These are phyloP conservation scores for Daedalea quercina DNA, from an alignment of 768 basidiomycete genomes.

Conservation along the genomic window DNA sequence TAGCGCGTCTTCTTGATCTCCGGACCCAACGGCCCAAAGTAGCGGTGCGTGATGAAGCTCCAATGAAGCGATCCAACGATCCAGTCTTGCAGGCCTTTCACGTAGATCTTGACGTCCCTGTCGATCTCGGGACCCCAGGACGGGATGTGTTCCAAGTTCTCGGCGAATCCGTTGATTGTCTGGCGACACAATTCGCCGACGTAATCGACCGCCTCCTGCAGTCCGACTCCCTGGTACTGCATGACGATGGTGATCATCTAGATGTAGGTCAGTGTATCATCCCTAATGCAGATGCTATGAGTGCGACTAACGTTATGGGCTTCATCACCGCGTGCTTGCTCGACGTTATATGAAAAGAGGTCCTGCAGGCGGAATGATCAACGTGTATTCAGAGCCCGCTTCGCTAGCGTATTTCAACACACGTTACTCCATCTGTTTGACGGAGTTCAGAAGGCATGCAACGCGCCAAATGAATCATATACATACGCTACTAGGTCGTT, in stretches of 20 bases:
- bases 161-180: conserved; percentile 46
- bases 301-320: not conserved
- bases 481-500: conserved; percentile 62
- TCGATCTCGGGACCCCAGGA: conserved; percentile 59
- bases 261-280: not conserved
- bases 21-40: conserved; percentile 56
- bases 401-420: not conserved
- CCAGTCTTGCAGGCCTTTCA: conserved; percentile 61
- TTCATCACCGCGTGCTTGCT: conserved; percentile 56
- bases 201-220: conserved; percentile 61
- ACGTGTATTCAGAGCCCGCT: not conserved
- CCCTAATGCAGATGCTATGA: not conserved
- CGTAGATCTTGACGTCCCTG: conserved; percentile 47
- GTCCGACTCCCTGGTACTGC: conserved; percentile 46
- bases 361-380: conserved; percentile 37
- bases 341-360: conserved; percentile 77
- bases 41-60: conserved; percentile 67
- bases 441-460: not conserved
- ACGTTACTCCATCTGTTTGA: conserved; percentile 13
- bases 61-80: conserved; percentile 68
- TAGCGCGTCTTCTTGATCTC: conserved; percentile 48
- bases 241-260: conserved; percentile 60
- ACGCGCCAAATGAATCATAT: not conserved
- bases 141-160: conserved; percentile 39
- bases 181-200: conserved; percentile 55